Conservation (phyloP, 1,139 yeast genomes). For the Spencermartinsiella ligniputridi region DNA sequence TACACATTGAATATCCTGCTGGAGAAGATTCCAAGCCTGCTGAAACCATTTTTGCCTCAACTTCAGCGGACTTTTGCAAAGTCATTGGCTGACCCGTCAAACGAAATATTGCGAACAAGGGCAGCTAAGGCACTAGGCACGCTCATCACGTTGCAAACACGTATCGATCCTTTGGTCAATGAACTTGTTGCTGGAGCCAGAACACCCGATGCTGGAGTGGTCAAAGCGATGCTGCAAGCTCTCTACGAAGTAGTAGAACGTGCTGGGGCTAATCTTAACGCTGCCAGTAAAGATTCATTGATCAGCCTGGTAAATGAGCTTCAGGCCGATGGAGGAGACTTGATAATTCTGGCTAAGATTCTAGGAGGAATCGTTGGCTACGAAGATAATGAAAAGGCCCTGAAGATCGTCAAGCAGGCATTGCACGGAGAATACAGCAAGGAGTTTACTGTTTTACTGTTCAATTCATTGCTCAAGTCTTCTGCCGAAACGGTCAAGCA, state of each 20-base stretch:
- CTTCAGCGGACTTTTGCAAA: constrained; percentile 95
- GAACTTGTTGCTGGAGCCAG: constrained; percentile 78
- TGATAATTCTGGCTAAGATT: constrained; percentile 67
- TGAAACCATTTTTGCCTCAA: constrained; percentile 96
- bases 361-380: constrained; percentile 74
- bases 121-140: constrained; percentile 93
- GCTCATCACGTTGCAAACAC: constrained; percentile 81
- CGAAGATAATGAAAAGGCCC: constrained; percentile 61
- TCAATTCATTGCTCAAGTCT: constrained; percentile 77
- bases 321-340: constrained; percentile 8
- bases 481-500: constrained; percentile 60
- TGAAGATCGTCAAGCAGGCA: constrained; percentile 55
- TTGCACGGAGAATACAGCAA: constrained; percentile 40
- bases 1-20: constrained; percentile 76
- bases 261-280: constrained; percentile 76
- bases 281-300: constrained; percentile 63
- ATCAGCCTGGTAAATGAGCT: constrained; percentile 67
- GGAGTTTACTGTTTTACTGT: constrained; percentile 63
- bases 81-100: constrained; percentile 70
- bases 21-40: constrained; percentile 79
- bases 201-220: constrained; percentile 61
- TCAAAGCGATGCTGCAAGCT: constrained; percentile 81
- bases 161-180: constrained; percentile 87
- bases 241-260: constrained; percentile 75
- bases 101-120: constrained; percentile 68